Conservation (phyloP, 2,329 filamentous ascomycete species). For the Phialocephala sp. region DNA sequence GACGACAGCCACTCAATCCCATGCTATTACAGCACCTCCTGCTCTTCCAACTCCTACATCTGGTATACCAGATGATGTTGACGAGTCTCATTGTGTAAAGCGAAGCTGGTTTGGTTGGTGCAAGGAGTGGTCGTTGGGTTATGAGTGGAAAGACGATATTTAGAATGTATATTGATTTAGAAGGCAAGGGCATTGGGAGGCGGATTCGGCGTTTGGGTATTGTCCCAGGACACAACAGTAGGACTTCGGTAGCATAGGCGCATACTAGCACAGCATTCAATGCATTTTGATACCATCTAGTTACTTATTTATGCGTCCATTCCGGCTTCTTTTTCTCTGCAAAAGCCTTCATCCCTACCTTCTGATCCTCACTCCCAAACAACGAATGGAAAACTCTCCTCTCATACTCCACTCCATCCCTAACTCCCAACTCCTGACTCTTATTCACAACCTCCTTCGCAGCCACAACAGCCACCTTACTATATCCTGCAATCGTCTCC, state of each 20-base stretch:
- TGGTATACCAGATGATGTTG: conserved; percentile 18
- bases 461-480: conserved; percentile 84
- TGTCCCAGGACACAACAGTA: conserved; percentile 12
- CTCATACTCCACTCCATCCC: conserved; percentile 95
- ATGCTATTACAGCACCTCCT: conserved; percentile 45
- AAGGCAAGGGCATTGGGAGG: conserved; percentile 8
- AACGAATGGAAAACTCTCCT: conserved; percentile 88
- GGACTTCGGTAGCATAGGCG: conserved; percentile 24
- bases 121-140: conserved; percentile 34
- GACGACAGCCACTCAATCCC: conserved; percentile 44
- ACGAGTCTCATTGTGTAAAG: conserved; percentile 33
- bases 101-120: conserved; percentile 40
- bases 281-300: conserved; percentile 14
- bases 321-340: conserved; percentile 91
- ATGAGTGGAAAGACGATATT: conserved; percentile 35
- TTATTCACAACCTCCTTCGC: conserved; percentile 99
- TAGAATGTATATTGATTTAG: conserved; percentile 36
- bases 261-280: conserved; percentile 16
- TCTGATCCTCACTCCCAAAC: conserved; percentile 96
- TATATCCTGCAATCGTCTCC: conserved; percentile 87
- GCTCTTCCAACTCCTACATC: conserved; percentile 27
- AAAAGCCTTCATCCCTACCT: conserved; percentile 96
- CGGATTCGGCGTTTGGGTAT: conserved; percentile 21
- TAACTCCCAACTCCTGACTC: conserved; percentile 87
- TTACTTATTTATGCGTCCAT: conserved; percentile 77